Percentiles rank a stretch among this genome's conserved stretches.
phyloP scores from a whole-genome alignment of 2,329 filamentous ascomycete species.

The Neocucurbitaria cava region DNA sequence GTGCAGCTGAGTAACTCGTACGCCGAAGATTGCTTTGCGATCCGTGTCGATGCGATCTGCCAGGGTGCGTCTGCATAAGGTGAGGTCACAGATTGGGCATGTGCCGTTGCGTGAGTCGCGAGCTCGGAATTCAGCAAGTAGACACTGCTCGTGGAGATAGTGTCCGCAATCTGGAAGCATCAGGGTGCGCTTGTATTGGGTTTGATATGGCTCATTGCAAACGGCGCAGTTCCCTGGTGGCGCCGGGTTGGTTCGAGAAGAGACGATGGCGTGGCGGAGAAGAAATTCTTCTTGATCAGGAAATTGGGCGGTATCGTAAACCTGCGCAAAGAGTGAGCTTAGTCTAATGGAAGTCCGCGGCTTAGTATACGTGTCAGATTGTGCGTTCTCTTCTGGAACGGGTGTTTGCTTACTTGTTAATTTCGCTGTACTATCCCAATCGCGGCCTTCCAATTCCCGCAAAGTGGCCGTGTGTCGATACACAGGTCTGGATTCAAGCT shows the following conservation, averaged over 20 bases:
- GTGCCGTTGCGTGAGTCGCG: conserved; percentile 5
- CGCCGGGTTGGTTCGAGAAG: neutral
- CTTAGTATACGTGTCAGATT: neutral
- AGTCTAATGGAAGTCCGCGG: neutral
- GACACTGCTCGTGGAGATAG: conserved; percentile 7
- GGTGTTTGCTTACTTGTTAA: neutral
- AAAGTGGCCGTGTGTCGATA: conserved; percentile 4
- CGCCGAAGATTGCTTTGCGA: conserved; percentile 16
- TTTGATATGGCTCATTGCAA: conserved; percentile 2
- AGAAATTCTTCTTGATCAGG: conserved; percentile 7
- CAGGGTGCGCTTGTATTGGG: neutral
- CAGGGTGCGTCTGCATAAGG: conserved; percentile 9
- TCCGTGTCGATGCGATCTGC: conserved; percentile 16
- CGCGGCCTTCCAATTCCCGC: conserved; percentile 6
- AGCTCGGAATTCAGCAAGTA: conserved; percentile 1
- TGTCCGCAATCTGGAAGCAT: conserved; percentile 3
- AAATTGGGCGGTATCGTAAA: neutral
- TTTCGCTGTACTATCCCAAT: neutral
- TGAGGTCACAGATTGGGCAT: conserved; percentile 11
- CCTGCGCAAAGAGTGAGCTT: conserved; percentile 12
- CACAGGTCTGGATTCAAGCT: neutral
- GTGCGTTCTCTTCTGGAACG: neutral
- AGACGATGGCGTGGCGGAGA: conserved; percentile 2
- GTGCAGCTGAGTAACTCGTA: conserved; percentile 1
- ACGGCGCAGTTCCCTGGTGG: conserved; percentile 2